Base-by-base conservation (phyloP, 2,329 filamentous ascomycete genomes). In the Rhynchosporium graminicola region DNA sequence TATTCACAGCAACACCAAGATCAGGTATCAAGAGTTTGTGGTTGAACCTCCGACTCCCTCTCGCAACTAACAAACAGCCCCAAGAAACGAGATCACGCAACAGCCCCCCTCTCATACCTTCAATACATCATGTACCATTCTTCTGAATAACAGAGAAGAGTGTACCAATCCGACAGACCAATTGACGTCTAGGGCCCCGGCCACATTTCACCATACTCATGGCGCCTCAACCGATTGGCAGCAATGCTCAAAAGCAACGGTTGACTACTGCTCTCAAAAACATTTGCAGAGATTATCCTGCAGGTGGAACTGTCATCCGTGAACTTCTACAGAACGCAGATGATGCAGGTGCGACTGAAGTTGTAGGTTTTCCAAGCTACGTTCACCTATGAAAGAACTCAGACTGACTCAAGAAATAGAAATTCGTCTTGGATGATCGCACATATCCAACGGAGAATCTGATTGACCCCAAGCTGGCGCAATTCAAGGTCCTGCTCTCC, bases 321-420 rank as follows among this genome's bases (percentile, higher is more conserved):
- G 95, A 99, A 75, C 87, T 98, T 64, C 92, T 99, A 51, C 95
- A 98, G 74, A 99, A 99, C 75, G 95, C 95, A 26, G 93, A 95
- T 70, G 95, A 99, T 79, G 95, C 95, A 36, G 89, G 92, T 72
- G 94, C 94, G 57, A 91, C 87, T 20, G 91, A 87, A 65, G 93
- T 97, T 69, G 70, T 72, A 67, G 42, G 66, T 31, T 51, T 13
- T 48, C 51, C 33, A 36, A 36, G 9, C 9, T 20, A 33, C 33
- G 6, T 55, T 29, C 4, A 42, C 13, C 42, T 29, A 6, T 10
- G 10, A 15, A 3, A 46, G 40, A 31, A 15, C 26, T 10, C 8
- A 40, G 10, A 46, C 46, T 65, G 31, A 65, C 38, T 42, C 57
- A 13, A 52, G 13, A 8, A 33, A 8, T 36, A 71, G 70, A 69